Evolutionary conservation across 2,329 filamentous ascomycete species (phyloP), one percentile per base, ranked within the genome.

Genomic region (Capronia coronata): DNA sequence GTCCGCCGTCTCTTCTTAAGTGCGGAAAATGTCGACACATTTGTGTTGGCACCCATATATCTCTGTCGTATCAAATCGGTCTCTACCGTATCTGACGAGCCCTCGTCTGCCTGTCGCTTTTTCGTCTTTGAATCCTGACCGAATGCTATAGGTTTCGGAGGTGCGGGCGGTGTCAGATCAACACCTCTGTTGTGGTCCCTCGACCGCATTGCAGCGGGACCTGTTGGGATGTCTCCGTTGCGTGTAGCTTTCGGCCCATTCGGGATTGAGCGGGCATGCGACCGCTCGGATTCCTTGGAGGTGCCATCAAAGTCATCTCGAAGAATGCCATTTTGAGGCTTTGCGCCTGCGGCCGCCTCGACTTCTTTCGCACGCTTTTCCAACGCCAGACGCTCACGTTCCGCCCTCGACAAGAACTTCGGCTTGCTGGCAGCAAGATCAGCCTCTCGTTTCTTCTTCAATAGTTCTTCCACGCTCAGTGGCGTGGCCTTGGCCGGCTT

Each of bases 1-100:
- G 89, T 94, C 54, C 91, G 79, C 71, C 87, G 86, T 49, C 91
- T 80, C 74, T 97, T 97, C 77, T 97, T 98, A 72, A 93, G 87
- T 1, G 90, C 90, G 0, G 89, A 94, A 64, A 97, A 96, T 30
- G 79, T 94, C 3, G 86, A 90, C 56, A 84, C 80, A 58, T 93
- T 94, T 45, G 86, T 81, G 57, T 95, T 87, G 1, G 87, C 85
- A 2, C 93, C 93, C 78, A 97, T 90, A 64, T 98, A 98, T 54
- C 88, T 77, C 59, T 87, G 82, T 52, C 86, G 78, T 54, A 87
- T 80, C 51, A 93, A 71, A 22, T 83, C 79, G 8, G 84, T 83
- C 63, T 94, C 87, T 8, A 85, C 80, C 41, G 82, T 79, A 54
- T 83, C 82, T 16, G 32, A 22, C 25, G 47, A 46, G 10, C 80